A percentile compares a stretch with the other conserved stretches of the same genome.
phyloP scores from a whole-genome alignment of 2,329 filamentous ascomycete species.

The Aspergillus sojae region DNA sequence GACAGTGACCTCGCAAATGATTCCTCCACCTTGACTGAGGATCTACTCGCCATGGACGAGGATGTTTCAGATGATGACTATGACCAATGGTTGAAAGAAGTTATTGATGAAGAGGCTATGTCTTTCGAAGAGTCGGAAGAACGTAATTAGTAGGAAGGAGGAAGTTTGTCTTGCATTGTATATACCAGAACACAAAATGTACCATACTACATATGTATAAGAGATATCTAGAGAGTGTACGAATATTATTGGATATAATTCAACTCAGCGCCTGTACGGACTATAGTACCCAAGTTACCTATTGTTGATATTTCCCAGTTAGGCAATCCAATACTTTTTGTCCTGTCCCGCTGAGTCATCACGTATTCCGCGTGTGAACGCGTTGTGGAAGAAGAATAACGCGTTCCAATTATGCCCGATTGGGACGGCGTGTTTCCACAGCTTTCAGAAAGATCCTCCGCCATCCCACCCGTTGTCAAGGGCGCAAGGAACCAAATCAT shows the following conservation, averaged over 20 bases:
- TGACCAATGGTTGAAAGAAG: neutral
- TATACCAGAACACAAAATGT: constrained; percentile 9
- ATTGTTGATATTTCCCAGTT: neutral
- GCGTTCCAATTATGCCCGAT: constrained; percentile 41
- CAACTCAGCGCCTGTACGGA: neutral
- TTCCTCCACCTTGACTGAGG: neutral
- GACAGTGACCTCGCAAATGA: neutral
- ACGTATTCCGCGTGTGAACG: constrained; percentile 15
- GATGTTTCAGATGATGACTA: neutral
- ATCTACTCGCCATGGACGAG: constrained; percentile 1
- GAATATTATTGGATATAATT: constrained; percentile 3
- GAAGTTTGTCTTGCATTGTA: constrained; percentile 4
- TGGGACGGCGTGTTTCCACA: constrained; percentile 27
- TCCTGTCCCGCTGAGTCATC: constrained; percentile 1
- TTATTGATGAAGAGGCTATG: neutral
- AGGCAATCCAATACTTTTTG: neutral
- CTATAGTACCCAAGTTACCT: neutral
- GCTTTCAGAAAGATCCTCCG: constrained; percentile 25
- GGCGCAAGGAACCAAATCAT: constrained; percentile 12
- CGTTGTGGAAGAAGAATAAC: constrained; percentile 14
- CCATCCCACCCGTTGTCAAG: constrained; percentile 22
- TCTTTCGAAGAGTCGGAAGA: neutral
- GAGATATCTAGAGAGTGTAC: constrained; percentile 1
- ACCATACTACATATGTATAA: constrained; percentile 6
- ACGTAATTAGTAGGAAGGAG: neutral